Conservation (phyloP, 352 stramenopile species). For the Phytophthora colocasiae region DNA sequence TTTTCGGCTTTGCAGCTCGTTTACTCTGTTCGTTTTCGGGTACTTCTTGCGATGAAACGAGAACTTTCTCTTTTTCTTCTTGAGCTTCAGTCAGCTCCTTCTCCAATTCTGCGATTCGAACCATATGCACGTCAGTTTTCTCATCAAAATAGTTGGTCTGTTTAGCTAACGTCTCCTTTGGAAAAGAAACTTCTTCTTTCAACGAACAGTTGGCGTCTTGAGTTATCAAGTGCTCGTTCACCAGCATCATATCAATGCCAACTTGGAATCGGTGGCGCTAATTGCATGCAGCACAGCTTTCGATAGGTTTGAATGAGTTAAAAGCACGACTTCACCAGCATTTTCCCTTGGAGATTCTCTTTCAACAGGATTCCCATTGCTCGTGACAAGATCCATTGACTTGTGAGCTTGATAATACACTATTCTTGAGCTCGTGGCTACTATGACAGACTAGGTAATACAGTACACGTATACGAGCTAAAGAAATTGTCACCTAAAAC, state of each 20-base stretch:
- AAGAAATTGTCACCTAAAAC: too few relatives aligned
- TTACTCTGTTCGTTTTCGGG: constrained; percentile 28
- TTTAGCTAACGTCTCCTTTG: constrained; percentile 51
- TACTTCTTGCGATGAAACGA: constrained; percentile 7
- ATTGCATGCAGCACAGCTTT: constrained; percentile 53
- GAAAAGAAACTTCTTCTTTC: constrained; percentile 55
- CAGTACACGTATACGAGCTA: too few relatives aligned
- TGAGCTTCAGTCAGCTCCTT: constrained; percentile 27
- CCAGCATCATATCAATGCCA: constrained; percentile 70
- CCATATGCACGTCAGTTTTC: constrained; percentile 83
- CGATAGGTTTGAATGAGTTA: constrained; percentile 51
- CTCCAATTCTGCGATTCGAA: constrained; percentile 69
- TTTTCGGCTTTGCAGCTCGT: constrained; percentile 12
- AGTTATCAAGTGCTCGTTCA: constrained; percentile 57
- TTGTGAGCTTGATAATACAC: neutral
- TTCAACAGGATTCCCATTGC: neutral
- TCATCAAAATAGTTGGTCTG: constrained; percentile 78
- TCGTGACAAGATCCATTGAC: constrained; percentile 1
- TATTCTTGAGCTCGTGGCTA: neutral
- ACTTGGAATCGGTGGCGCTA: constrained; percentile 52
- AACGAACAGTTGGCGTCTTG: constrained; percentile 46
- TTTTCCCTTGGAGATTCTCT: neutral
- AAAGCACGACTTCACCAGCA: constrained; percentile 1
- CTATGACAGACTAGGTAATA: too few relatives aligned
- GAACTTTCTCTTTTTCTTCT: constrained; percentile 12